phyloP scores from a whole-genome alignment of 306 rosid genomes.

The Vigna trinervia region DNA sequence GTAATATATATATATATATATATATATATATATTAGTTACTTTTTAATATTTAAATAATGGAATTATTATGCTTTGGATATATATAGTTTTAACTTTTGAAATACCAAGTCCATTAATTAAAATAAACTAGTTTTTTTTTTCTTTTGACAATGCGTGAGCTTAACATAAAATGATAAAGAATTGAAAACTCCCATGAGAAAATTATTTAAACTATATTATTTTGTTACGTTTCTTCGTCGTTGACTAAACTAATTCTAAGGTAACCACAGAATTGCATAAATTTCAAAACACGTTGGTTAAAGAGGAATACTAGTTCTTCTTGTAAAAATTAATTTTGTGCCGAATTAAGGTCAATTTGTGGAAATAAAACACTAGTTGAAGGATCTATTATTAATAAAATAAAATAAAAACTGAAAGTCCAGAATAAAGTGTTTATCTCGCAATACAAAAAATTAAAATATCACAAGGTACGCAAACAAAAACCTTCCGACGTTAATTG shows the following conservation, averaged over 20 bases:
- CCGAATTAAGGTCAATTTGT: not conserved
- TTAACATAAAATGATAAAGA: not conserved
- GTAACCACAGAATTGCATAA: not conserved
- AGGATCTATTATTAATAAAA: slow-evolving; percentile 13
- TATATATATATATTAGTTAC: no score
- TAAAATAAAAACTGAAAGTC: not conserved
- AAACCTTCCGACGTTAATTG: not conserved
- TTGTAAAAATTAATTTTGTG: not conserved
- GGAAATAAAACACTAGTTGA: not conserved
- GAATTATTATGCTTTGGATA: no score
- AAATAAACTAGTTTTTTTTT: not conserved
- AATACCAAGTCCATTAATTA: no score
- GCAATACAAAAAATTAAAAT: no score
- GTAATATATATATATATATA: no score
- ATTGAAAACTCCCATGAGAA: not conserved
- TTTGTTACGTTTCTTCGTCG: not conserved
- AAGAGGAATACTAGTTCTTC: not conserved
- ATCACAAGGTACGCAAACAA: not conserved
- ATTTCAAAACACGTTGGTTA: not conserved
- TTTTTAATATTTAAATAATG: not conserved
- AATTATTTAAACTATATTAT: not conserved
- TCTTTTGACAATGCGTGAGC: not conserved
- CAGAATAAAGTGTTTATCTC: not conserved
- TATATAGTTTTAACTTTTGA: no score
- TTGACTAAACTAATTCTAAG: not conserved